Base-by-base conservation (phyloP, 805 yeast species). In the Barnettozyma salicaria region DNA sequence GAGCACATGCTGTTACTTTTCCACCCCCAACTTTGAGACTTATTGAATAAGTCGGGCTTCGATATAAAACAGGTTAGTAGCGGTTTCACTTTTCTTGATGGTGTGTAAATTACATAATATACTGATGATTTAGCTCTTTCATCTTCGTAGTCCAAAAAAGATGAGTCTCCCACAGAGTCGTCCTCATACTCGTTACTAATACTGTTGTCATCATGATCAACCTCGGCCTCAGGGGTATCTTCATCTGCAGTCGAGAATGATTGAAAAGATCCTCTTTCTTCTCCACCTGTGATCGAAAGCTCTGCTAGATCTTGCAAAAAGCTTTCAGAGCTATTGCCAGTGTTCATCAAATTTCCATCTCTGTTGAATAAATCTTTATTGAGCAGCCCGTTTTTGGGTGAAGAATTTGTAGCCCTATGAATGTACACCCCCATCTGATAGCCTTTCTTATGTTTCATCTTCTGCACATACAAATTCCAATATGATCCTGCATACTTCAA, bases 11-110 rank as follows among this genome's bases (percentile, higher is more conserved):
- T 68, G 34, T 67, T 69, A 43, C 76, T 68, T 41, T 72, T 73
- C 80, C 80, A 74, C 1, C 80, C 79, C 80, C 80, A 74, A 43
- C 77, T 70, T 51, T 74, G 79, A 1, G 75, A 67, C 34, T 64
- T 63, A 33, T 68, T 70, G 50, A 74, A 74, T 37, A 60, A 56
- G 42, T 72, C 74, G 0, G 79, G 78, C n/a, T 70, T 64, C 3
- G 77, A 71, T n/a, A 71, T 57, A 47, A 74, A 74, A 20, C 78
- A 66, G 2, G 78, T 72, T 35, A 72, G 57, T 1, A 68, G 59
- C 1, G 73, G 62, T 45, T 60, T 68, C 3, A 59, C 56, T 37
- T 64, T 61, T 38, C 76, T 53, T 1, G 77, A 70, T 1, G 77
- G 78, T 2, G 78, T 72, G 47, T 68, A 70, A 19, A 74, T 71